A percentile compares a stretch with the other conserved stretches of the same genome.
These are phyloP conservation scores for Tolypocladium tundrense DNA, from an alignment of 2,329 filamentous ascomycete species.

Conservation along the genomic window DNA sequence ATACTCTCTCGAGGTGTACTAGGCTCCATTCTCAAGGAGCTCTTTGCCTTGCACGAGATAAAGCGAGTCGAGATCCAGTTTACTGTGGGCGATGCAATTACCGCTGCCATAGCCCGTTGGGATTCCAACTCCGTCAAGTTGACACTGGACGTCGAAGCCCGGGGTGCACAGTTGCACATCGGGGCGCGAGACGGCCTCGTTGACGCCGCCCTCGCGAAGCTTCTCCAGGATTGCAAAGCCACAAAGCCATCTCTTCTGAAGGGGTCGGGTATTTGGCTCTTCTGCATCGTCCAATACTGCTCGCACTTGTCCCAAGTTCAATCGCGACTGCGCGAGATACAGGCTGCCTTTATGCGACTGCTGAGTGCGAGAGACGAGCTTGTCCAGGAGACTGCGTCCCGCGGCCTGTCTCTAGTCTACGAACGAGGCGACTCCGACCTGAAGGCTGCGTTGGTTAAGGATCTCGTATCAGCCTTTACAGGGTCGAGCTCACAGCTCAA, in stretches of 20 bases:
- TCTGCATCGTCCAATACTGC: conserved; percentile 84
- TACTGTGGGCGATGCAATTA: conserved; percentile 78
- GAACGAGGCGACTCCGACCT: conserved; percentile 77
- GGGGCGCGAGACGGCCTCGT: conserved; percentile 33
- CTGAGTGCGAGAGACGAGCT: conserved; percentile 84
- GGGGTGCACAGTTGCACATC: conserved; percentile 21
- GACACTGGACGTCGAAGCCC: conserved; percentile 61
- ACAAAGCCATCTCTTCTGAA: conserved; percentile 86
- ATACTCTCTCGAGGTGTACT: conserved; percentile 27
- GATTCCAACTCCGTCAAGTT: conserved; percentile 68
- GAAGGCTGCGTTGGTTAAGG: conserved; percentile 73
- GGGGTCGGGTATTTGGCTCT: conserved; percentile 89
- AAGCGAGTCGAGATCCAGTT: conserved; percentile 85
- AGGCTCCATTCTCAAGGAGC: conserved; percentile 48
- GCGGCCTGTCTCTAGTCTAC: conserved; percentile 86
- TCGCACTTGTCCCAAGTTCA: conserved; percentile 70
- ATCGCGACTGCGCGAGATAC: conserved; percentile 62
- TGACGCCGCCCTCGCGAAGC: conserved; percentile 53
- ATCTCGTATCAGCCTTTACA: conserved; percentile 83
- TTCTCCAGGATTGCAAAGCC: conserved; percentile 67
- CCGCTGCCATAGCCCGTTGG: conserved; percentile 71
- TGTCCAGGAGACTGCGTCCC: conserved; percentile 88
- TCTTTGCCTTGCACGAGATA: conserved; percentile 73
- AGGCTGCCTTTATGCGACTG: conserved; percentile 79
- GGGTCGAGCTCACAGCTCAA: conserved; percentile 65